Percentiles rank a stretch among this genome's conserved stretches.
Conservation (phyloP, 257 asterid genomes). For the Solanum arcanum region DNA sequence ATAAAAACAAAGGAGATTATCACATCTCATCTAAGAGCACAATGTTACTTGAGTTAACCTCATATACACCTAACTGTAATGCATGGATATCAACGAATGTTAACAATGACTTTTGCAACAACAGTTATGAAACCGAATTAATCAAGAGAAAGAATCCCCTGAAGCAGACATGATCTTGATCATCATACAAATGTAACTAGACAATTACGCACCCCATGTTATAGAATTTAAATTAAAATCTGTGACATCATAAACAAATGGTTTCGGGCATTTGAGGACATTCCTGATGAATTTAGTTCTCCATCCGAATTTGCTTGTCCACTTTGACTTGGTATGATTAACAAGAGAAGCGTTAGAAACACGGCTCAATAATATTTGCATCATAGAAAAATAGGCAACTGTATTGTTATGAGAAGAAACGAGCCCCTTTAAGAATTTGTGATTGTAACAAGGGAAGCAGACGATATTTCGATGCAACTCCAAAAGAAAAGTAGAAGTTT, state of each 20-base stretch:
- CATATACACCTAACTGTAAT: neutral
- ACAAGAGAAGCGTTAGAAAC: neutral
- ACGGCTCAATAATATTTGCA: neutral
- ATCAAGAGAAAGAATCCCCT: neutral
- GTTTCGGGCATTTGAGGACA: neutral
- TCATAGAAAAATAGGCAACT: neutral
- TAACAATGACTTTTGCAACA: neutral
- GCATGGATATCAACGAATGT: neutral
- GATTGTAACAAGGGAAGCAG: neutral
- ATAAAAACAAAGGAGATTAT: neutral
- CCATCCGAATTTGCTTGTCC: neutral
- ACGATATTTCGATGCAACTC: neutral
- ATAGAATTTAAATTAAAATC: neutral
- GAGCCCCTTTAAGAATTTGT: neutral
- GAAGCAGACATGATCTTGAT: neutral
- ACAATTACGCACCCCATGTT: neutral
- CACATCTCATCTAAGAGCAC: neutral
- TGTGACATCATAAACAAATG: neutral
- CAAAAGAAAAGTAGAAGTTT: neutral
- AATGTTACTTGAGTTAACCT: neutral
- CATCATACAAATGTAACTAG: neutral
- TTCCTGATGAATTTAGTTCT: neutral
- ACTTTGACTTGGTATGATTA: neutral
- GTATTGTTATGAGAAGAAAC: neutral
- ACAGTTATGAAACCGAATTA: neutral